Evolutionary conservation across 225 moss, liverwort and hornwort genomes (phyloP), one percentile per base, ranked within the genome.

Genomic region (Sphagnum contortum): DNA sequence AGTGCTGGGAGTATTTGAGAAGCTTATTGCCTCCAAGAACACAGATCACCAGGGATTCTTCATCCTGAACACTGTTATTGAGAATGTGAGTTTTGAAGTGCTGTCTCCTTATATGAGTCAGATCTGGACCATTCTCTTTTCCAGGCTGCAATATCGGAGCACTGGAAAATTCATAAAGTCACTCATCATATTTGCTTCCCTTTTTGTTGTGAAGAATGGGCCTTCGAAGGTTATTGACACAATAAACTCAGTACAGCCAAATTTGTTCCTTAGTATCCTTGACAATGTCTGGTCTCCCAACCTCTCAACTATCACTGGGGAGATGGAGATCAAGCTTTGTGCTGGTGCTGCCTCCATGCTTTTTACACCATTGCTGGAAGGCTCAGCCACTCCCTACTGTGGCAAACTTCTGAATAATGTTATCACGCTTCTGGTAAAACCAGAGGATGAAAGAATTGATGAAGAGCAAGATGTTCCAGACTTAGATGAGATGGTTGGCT

Each of bases 11-110:
- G 98, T 93, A 9, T 98, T 98, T 69, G 83, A 93, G 73, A 93
- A 91, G 79, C 76, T 98, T 57, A 80, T 98, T 44, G 71, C 74
- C 14, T 93, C 93, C 1, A 87, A 83, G 72, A 98, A 85, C 58
- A 86, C 90, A 10, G 93, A 98, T 68, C 98, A 98, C 66, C 93
- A 93, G 73, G 98, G 93, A 0, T 98, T 93, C 64, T 98, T 89
- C 73, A 98, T 93, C 55, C 74, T 98, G 66, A 93, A 98, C 50
- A 93, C 98, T 6, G 89, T 98, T n/a, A 83, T 98, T 69, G 93
- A 98, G 73, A 98, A 91, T 65, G 62, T 98, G 82, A 87, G 77
- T 70, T 89, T 82, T 48, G 87, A 91, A 67, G 73, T 87, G 3
- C 87, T 98, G 50, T 79, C 79, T 44, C 85, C 85, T 7, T 91